Percentiles rank a stretch among this genome's conserved stretches.
phyloP scores from a whole-genome alignment of 306 rosid genomes.

The Pachyrhizus erosus region DNA sequence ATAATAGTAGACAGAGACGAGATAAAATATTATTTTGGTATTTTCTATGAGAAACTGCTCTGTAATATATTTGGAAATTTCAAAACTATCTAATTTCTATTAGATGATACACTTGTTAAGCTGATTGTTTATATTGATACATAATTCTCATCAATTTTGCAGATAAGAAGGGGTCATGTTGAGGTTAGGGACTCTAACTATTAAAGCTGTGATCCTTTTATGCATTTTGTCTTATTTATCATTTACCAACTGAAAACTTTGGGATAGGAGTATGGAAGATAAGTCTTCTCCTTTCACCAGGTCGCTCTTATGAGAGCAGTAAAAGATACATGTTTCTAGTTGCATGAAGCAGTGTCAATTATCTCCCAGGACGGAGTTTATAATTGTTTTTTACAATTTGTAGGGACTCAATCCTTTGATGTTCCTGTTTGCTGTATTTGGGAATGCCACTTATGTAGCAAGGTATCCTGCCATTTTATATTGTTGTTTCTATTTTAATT shows the following conservation, averaged over 20 bases:
- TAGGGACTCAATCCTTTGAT: slow-evolving; percentile 92
- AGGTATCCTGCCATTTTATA: slow-evolving; percentile 54
- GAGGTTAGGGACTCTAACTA: slow-evolving; percentile 61
- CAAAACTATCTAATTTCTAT: slow-evolving; percentile 1
- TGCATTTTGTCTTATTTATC: slow-evolving; percentile 17
- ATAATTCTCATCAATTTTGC: slow-evolving; percentile 55
- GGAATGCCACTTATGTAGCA: slow-evolving; percentile 77
- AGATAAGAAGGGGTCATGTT: slow-evolving; percentile 80
- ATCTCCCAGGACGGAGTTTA: slow-evolving; percentile 8
- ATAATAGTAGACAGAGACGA: background rate
- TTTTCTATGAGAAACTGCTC: slow-evolving; percentile 2
- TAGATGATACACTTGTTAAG: background rate
- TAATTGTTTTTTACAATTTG: slow-evolving; percentile 39
- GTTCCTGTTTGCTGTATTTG: slow-evolving; percentile 85
- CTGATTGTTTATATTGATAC: slow-evolving; percentile 41
- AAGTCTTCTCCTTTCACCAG: slow-evolving; percentile 24
- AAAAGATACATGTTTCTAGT: slow-evolving; percentile 26
- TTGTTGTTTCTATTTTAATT: slow-evolving; percentile 22
- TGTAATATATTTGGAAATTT: slow-evolving; percentile 12
- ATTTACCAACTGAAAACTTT: slow-evolving; percentile 13
- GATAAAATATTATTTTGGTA: slow-evolving; percentile 10
- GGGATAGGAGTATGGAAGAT: slow-evolving; percentile 17
- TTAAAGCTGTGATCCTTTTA: slow-evolving; percentile 23
- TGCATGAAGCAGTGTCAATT: slow-evolving; percentile 16
- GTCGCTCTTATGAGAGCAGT: slow-evolving; percentile 29